These are phyloP conservation scores for Rhodamnia argentea DNA, from an alignment of 345 rosid genomes.

Conservation along the genomic window DNA sequence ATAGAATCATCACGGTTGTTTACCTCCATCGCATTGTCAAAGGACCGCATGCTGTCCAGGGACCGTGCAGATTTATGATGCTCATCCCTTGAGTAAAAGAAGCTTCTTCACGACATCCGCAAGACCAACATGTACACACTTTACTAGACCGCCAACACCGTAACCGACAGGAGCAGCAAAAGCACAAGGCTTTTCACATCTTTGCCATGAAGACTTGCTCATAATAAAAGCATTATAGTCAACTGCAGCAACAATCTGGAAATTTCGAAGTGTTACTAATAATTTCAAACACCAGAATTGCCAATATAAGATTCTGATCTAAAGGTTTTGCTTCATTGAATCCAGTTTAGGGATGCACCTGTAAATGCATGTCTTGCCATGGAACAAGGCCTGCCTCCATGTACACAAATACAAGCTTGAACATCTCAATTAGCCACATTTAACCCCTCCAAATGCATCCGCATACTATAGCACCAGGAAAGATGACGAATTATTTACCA, in stretches of 20 bases:
- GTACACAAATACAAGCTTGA: too few relatives aligned
- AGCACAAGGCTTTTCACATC: background rate
- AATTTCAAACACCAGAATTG: background rate
- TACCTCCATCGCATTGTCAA: background rate
- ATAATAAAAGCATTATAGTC: background rate
- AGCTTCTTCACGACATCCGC: background rate
- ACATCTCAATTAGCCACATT: too few relatives aligned
- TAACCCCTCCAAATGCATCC: background rate
- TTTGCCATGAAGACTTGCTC: background rate
- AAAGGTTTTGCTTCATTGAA: background rate
- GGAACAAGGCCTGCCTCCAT: too few relatives aligned
- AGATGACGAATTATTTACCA: background rate
- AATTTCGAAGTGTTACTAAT: background rate
- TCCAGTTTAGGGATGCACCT: background rate
- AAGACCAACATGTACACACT: background rate
- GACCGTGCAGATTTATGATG: background rate
- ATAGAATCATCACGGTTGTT: background rate
- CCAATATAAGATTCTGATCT: background rate
- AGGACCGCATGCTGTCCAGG: background rate
- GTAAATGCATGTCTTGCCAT: background rate
- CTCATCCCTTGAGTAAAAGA: background rate
- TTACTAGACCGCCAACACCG: background rate
- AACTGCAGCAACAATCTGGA: background rate
- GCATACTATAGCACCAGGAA: background rate
- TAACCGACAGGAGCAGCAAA: background rate